Evolutionary conservation across 257 asterid genomes (phyloP), one percentile per base, ranked within the genome.

Genomic region (Capsicum rhomboideum): DNA sequence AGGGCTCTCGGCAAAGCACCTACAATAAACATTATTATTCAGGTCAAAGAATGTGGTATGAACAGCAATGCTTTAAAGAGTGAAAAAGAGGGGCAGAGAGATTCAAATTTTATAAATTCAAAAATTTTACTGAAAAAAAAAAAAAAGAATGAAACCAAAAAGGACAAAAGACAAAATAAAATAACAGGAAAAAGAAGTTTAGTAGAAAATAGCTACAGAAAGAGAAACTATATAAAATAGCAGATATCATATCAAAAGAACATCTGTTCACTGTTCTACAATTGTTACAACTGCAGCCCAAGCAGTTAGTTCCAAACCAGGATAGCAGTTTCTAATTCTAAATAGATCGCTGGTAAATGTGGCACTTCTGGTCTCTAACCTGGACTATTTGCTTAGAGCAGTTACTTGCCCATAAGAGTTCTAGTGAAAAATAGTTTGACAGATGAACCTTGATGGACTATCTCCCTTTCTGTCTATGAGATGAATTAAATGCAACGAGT

Each of bases 1-100:
- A 6, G 89, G 84, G 90, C 92, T 88, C 85, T 92, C 91, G 0
- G 93, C 90, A 66, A 87, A 92, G 77, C 95, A 90, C 85, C 95
- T 92, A 91, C 50, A 77, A 21, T 50, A 37, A 53, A 77, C 28
- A 37, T 34, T 26, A 64, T 68, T 66, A 44, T 26, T 74, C 21
- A 86, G 42, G 46, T 49, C 79, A 49, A 4, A 26, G 49, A 79
- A 80, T 21, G 61, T 11, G 63, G n/a, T 10, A 69, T 1, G 13
- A 21, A 42, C 18, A 42, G 23, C 21, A 21, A 28, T 7, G 7
- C 8, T 44, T 12, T 6, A 3, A 37, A 31, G 77, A 67, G 49
- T 3, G 79, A 71, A 31, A 10, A 0, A 2, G 5, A 37, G 55
- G 4, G 3, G 8, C 18, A 20, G 49, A 20, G n/a, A 44, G 42